Base-by-base conservation (phyloP, 495 filamentous ascomycete genomes). In the Cercophora scortea region DNA sequence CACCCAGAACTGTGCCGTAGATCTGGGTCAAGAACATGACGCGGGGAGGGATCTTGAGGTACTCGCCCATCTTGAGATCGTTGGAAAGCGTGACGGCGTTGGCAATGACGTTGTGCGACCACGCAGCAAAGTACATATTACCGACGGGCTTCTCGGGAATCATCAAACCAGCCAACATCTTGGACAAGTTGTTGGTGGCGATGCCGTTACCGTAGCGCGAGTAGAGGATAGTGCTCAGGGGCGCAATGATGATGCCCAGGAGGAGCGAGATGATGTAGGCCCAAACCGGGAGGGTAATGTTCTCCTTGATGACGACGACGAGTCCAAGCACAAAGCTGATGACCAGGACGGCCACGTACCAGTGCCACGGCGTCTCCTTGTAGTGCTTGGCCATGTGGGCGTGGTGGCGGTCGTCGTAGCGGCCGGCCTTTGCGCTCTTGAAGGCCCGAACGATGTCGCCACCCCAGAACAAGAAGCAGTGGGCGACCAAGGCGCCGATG, bases 271-370 rank as follows among this genome's bases (percentile, higher is more conserved):
- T 53, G 32, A 84, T 60, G 53, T 76, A 82, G 3, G 70, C 79
- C 80, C 79, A 83, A 34, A 57, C 72, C 0, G 80, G 76, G 10
- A 83, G 65, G 0, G 77, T 78, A 41, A 73, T 71, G 54, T 70
- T 69, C 49, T 75, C 65, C 19, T 71, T 69, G 11, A 71, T 69
- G 25, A 63, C 55, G 41, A 56, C 55, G 32, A 72, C 65, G 9
- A 83, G 57, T 6, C 77, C 81, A 1, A 77, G 63, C 34, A 78
- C 51, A 45, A 79, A 76, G 42, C 71, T 74, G 25, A 68, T 42
- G 19, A 77, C 54, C 12, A 83, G 63, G 2, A 79, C 60, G 0
- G 51, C 49, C 0, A 59, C 57, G 42, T 78, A 84, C 81, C 81
- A 83, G 75, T 74, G 80, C 58, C 66, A 65, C 6, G 81, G 79